These are phyloP conservation scores for Anthostomella pinea DNA, from an alignment of 2,329 filamentous ascomycete genomes.

Conservation along the genomic window DNA sequence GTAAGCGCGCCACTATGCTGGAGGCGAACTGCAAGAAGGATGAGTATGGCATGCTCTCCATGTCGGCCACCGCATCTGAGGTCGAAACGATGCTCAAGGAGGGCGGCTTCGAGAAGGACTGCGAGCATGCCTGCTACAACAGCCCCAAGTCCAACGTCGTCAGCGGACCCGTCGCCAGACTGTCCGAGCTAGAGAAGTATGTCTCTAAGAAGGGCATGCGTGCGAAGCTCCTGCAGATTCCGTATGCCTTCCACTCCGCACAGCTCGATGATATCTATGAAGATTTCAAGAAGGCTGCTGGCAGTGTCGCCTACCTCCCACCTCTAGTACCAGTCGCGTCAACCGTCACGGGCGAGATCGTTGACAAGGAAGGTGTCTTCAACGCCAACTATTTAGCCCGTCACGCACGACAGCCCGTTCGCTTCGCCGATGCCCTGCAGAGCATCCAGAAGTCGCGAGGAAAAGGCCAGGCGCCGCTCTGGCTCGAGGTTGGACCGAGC, in stretches of 20 bases:
- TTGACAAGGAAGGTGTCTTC: constrained; percentile 17
- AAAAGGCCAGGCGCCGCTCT: constrained; percentile 5
- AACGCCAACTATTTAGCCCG: constrained; percentile 16
- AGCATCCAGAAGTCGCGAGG: constrained; percentile 1
- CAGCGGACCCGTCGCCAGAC: constrained; percentile 46
- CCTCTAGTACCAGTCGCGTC: constrained; percentile 47
- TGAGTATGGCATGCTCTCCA: constrained; percentile 59
- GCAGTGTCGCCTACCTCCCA: constrained; percentile 35
- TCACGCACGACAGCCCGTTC: constrained; percentile 13
- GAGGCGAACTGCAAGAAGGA: constrained; percentile 50
- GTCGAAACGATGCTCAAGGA: constrained; percentile 45
- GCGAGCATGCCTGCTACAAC: constrained; percentile 12
- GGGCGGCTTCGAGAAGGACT: not conserved
- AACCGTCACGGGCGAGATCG: constrained; percentile 20
- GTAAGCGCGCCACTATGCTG: constrained; percentile 52
- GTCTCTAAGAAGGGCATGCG: constrained; percentile 36
- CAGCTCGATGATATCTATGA: constrained; percentile 54
- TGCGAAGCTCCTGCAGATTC: constrained; percentile 45
- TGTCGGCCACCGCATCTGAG: constrained; percentile 39
- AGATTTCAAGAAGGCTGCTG: constrained; percentile 51
- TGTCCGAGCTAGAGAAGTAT: constrained; percentile 43
- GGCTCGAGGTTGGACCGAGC: constrained; percentile 12
- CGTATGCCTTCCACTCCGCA: constrained; percentile 51
- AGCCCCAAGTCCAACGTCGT: constrained; percentile 40
- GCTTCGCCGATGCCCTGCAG: constrained; percentile 13